phyloP scores from a whole-genome alignment of 305 asterid species.

The Lippia alba region DNA sequence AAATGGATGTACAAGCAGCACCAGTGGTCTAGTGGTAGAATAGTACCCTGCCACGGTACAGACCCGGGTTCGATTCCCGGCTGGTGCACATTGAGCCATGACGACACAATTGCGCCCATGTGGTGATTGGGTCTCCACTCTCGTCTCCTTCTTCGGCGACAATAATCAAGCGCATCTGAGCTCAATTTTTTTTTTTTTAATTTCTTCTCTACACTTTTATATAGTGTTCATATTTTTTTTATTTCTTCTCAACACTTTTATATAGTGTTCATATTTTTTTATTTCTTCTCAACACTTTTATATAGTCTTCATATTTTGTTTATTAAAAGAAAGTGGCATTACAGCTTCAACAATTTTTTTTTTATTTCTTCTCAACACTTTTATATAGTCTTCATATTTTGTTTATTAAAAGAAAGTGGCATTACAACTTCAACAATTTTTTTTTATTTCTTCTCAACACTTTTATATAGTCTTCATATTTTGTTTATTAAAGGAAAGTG shows the following conservation, averaged over 20 bases:
- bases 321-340: too few relatives aligned
- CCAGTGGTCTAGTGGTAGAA: slow-evolving; percentile 2
- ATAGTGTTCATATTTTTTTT: too few relatives aligned
- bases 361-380: neutral
- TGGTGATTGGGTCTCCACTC: neutral
- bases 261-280: too few relatives aligned
- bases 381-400: too few relatives aligned
- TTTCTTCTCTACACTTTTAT: neutral
- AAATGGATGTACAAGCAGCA: too few relatives aligned
- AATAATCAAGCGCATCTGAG: neutral
- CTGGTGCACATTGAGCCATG: slow-evolving; percentile 47
- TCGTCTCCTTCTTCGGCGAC: neutral
- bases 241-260: too few relatives aligned
- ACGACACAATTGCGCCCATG: neutral
- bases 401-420: too few relatives aligned
- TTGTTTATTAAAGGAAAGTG: too few relatives aligned
- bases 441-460: neutral
- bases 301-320: too few relatives aligned
- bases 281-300: neutral
- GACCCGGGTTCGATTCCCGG: slow-evolving; percentile 76
- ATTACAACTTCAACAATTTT: too few relatives aligned
- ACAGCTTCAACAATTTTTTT: neutral
- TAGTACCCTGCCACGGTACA: slow-evolving; percentile 59
- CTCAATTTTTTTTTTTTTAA: neutral
- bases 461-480: too few relatives aligned